Evolutionary conservation across 345 rosid species (phyloP).

Genomic region (Geranium rotundifolium): DNA sequence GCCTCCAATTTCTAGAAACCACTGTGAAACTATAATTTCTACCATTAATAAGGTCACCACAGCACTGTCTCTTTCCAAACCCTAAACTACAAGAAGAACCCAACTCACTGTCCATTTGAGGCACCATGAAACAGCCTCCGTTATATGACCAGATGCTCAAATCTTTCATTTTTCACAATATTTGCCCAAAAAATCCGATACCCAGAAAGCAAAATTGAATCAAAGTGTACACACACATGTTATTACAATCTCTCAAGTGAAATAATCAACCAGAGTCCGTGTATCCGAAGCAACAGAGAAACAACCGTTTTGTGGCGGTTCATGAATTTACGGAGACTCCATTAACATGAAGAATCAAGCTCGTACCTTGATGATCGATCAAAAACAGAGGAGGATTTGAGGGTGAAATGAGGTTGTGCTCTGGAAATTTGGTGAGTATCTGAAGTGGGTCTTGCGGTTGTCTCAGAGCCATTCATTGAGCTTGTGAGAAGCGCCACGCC

Average conservation of each 20-base stretch:
- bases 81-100: constrained; percentile 23
- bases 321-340: neutral
- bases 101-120: constrained; percentile 37
- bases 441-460: neutral
- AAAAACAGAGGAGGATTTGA: neutral
- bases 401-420: neutral
- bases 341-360: neutral
- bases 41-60: constrained; percentile 18
- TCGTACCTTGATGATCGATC: neutral
- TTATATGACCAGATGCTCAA: constrained; percentile 37
- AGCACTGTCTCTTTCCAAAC: constrained; percentile 15
- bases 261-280: neutral
- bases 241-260: neutral
- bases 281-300: neutral
- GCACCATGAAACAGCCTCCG: constrained; percentile 33
- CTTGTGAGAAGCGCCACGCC: neutral
- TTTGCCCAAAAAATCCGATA: too few relatives aligned
- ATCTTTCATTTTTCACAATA: too few relatives aligned
- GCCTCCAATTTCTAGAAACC: constrained; percentile 21
- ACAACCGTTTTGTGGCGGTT: neutral
- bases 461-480: neutral
- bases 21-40: constrained; percentile 18
- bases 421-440: neutral
- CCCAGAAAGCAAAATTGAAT: constrained; percentile 17
- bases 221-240: constrained; percentile 6